A percentile compares a stretch with the other conserved stretches of the same genome.
These are phyloP conservation scores for Arabidopsis arenosa DNA, from an alignment of 345 rosid species.

Conservation along the genomic window DNA sequence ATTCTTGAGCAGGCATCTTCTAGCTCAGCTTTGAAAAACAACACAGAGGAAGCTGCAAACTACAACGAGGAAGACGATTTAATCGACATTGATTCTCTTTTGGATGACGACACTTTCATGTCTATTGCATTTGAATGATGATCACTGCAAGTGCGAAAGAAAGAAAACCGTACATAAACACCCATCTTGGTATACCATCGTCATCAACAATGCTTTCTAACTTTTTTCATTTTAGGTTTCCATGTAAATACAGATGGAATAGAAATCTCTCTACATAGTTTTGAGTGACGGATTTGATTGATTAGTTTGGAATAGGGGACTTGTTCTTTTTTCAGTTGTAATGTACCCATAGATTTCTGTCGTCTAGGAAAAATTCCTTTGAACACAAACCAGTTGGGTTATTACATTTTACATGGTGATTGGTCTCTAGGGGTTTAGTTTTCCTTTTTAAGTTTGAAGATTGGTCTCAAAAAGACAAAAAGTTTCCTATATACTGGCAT, in stretches of 20 bases:
- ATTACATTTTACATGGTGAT: constrained; percentile 26
- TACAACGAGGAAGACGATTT: constrained; percentile 54
- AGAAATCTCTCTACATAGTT: constrained; percentile 30
- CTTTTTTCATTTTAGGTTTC: constrained; percentile 27
- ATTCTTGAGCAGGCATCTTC: constrained; percentile 40
- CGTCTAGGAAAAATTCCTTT: constrained; percentile 8
- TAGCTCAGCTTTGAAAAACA: constrained; percentile 46
- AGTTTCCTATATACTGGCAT: background rate
- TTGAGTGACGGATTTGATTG: constrained; percentile 17
- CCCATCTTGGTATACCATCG: constrained; percentile 12
- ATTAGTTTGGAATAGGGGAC: constrained; percentile 31
- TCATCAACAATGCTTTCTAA: constrained; percentile 33
- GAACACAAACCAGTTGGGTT: constrained; percentile 28
- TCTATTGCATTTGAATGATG: constrained; percentile 67
- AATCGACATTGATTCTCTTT: constrained; percentile 62
- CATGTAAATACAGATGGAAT: constrained; percentile 41
- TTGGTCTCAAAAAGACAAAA: background rate
- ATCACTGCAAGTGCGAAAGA: background rate
- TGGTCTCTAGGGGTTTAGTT: constrained; percentile 21
- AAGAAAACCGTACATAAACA: constrained; percentile 9
- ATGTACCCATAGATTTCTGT: constrained; percentile 32
- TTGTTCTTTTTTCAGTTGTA: constrained; percentile 28
- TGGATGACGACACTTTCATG: constrained; percentile 82
- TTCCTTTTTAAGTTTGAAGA: background rate
- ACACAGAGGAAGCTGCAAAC: constrained; percentile 39